Percentiles rank a stretch among this genome's conserved stretches.
Conservation (phyloP, 768 basidiomycete species). For the Trametes punicea region DNA sequence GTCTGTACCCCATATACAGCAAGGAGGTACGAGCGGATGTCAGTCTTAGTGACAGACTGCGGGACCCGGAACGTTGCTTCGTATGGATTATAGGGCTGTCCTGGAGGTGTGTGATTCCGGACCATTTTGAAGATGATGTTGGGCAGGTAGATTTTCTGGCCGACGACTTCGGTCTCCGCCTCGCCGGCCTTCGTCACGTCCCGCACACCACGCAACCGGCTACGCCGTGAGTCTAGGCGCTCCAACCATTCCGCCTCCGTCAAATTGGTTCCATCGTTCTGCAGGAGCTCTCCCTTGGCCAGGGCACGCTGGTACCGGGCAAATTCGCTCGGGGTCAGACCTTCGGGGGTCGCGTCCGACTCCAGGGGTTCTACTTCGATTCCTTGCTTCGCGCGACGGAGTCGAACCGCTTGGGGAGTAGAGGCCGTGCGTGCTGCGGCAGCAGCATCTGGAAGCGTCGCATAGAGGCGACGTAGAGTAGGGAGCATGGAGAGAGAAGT, state of each 20-base stretch:
- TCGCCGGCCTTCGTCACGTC: slow-evolving; percentile 36
- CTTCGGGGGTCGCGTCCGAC: slow-evolving; percentile 50
- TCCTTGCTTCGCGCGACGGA: slow-evolving; percentile 55
- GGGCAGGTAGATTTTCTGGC: slow-evolving; percentile 84
- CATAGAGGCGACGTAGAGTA: slow-evolving; percentile 40
- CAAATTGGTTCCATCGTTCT: slow-evolving; percentile 31
- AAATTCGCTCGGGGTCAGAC: slow-evolving; percentile 64
- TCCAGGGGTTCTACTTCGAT: slow-evolving; percentile 34
- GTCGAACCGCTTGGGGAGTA: slow-evolving; percentile 68
- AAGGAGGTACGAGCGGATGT: slow-evolving; percentile 80
- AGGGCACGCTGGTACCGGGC: slow-evolving; percentile 57
- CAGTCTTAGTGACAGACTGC: slow-evolving; percentile 87
- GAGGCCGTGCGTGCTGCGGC: slow-evolving; percentile 60
- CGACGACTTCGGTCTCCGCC: slow-evolving; percentile 56
- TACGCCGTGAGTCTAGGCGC: slow-evolving; percentile 52
- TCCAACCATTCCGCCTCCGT: slow-evolving; percentile 60
- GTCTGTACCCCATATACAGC: slow-evolving; percentile 86
- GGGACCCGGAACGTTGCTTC: slow-evolving; percentile 93
- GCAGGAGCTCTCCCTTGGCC: slow-evolving; percentile 47
- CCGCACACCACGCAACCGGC: slow-evolving; percentile 65
- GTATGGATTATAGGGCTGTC: slow-evolving; percentile 87
- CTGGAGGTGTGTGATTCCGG: slow-evolving; percentile 73
- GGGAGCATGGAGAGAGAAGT: slow-evolving; percentile 31
- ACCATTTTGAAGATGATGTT: slow-evolving; percentile 82
- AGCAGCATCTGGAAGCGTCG: slow-evolving; percentile 39